Percentiles rank a stretch among this genome's conserved stretches.
phyloP scores from a whole-genome alignment of 805 yeast genomes.

The Candida vartiovaarae region DNA sequence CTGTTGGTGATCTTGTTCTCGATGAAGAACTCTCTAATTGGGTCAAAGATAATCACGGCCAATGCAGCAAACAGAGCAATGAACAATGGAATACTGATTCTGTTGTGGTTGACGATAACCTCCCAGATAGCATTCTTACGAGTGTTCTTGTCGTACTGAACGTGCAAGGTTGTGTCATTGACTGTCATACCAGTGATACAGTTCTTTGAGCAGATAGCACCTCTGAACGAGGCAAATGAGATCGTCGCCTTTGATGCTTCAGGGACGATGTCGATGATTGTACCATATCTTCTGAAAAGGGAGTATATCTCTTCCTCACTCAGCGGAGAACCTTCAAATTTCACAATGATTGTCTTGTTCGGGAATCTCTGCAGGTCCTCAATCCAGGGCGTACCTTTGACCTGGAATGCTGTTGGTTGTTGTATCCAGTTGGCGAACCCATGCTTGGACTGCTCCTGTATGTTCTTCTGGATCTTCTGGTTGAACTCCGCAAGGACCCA shows the following conservation, averaged over 20 bases:
- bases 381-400: slow-evolving; percentile 92
- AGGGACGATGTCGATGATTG: slow-evolving; percentile 66
- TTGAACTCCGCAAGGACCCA: slow-evolving; percentile 46
- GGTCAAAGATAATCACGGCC: slow-evolving; percentile 87
- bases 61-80: slow-evolving; percentile 73
- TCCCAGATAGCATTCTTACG: slow-evolving; percentile 47
- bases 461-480: slow-evolving; percentile 40
- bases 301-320: slow-evolving; percentile 78
- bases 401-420: slow-evolving; percentile 56
- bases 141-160: slow-evolving; percentile 58
- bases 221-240: slow-evolving; percentile 46
- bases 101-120: slow-evolving; percentile 65
- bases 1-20: slow-evolving; percentile 62
- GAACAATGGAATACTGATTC: slow-evolving; percentile 73
- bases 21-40: slow-evolving; percentile 77
- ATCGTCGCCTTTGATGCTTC: slow-evolving; percentile 43
- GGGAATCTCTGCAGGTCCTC: slow-evolving; percentile 85
- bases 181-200: slow-evolving; percentile 78
- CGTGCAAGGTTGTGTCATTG: slow-evolving; percentile 60
- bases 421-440: slow-evolving; percentile 36
- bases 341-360: slow-evolving; percentile 51
- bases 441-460: slow-evolving; percentile 30
- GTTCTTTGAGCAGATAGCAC: slow-evolving; percentile 82
- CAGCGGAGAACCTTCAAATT: slow-evolving; percentile 69
- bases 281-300: slow-evolving; percentile 81